Evolutionary conservation across 2,329 filamentous ascomycete species (phyloP), one percentile per base, ranked within the genome.

Genomic region (Fusarium poae): DNA sequence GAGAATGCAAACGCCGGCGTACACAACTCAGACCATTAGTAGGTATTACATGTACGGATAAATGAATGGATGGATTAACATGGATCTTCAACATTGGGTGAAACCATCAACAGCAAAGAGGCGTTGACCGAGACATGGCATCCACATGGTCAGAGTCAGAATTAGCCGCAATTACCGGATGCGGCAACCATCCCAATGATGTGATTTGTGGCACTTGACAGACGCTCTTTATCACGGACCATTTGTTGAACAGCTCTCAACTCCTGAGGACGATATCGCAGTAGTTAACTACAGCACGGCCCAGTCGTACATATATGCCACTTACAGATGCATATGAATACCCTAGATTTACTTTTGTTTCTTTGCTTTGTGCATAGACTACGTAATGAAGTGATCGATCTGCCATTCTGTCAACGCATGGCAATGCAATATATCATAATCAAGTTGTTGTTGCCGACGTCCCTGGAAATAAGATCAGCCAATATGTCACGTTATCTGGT

Each of bases 81-180:
- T 30, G 27, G 23, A 21, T 9, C 5, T n/a, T 40, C 42, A 48
- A 39, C 25, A 25, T 37, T 49, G 44, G 34, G 67, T 69, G 67
- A 70, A 69, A 69, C 67, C 57, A 53, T 53, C 34, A 60, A 70
- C 50, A 46, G 46, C 46, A 50, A 42, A 32, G 50, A 67, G 67
- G 67, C 67, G 57, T 48, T 35, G 62, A 56, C 67, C 43, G 67
- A 70, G 67, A 70, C 66, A 69, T 40, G 37, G 34, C 25, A 30
- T 48, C 60, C 59, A 64, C 59, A 55, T 40, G 57, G 43, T 44
- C 37, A 40, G 23, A 46, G 43, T 46, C 40, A 52, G 55, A 60
- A 58, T 69, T 70, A 69, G 66, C 66, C 57, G 66, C 66, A 52
- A 51, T 69, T 69, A 52, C 66, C 52, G 53, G 43, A 69, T 58